phyloP scores from a whole-genome alignment of 139 green algal genomes.

The Picochlorum sp. region DNA sequence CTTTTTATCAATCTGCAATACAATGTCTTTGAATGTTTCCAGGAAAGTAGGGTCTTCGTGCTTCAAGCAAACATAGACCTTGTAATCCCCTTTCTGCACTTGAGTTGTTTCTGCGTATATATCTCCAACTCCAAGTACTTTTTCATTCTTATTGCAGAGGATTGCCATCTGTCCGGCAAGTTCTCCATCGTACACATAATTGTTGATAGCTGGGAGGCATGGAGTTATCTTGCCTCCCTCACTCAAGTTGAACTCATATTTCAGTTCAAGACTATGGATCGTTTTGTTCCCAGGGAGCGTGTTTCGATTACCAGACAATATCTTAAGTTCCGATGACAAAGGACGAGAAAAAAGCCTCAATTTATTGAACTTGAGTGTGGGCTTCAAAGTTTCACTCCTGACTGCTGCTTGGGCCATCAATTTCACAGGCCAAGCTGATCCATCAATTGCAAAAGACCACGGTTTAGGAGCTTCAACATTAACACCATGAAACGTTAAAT shows the following conservation, averaged over 20 bases:
- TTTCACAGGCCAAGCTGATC: conserved; percentile 13
- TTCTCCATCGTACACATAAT: conserved; percentile 35
- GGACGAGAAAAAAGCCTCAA: conserved; percentile 47
- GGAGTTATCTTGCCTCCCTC: conserved; percentile 64
- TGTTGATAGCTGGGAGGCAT: conserved; percentile 55
- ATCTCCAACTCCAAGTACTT: conserved; percentile 35
- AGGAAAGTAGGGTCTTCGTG: conserved; percentile 66
- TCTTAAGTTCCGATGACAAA: conserved; percentile 18
- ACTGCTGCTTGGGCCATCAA: conserved; percentile 31
- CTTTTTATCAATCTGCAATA: conserved; percentile 33
- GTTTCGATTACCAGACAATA: conserved; percentile 37
- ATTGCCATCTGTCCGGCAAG: conserved; percentile 63
- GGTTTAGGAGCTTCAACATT: background rate
- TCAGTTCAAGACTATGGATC: conserved; percentile 63
- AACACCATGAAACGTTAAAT: conserved; percentile 72
- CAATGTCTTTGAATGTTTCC: conserved; percentile 41
- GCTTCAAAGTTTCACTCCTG: conserved; percentile 46
- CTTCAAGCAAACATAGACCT: conserved; percentile 47
- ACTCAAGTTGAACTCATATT: conserved; percentile 63
- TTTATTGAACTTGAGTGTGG: conserved; percentile 38
- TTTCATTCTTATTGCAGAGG: conserved; percentile 63
- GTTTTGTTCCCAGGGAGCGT: conserved; percentile 45
- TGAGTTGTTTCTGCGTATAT: conserved; percentile 19
- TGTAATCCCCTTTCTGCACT: conserved; percentile 16
- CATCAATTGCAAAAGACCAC: conserved; percentile 14